Evolutionary conservation across 1,139 yeast genomes (phyloP), one percentile per base, ranked within the genome.

Genomic region (Wickerhamiella infanticola): DNA sequence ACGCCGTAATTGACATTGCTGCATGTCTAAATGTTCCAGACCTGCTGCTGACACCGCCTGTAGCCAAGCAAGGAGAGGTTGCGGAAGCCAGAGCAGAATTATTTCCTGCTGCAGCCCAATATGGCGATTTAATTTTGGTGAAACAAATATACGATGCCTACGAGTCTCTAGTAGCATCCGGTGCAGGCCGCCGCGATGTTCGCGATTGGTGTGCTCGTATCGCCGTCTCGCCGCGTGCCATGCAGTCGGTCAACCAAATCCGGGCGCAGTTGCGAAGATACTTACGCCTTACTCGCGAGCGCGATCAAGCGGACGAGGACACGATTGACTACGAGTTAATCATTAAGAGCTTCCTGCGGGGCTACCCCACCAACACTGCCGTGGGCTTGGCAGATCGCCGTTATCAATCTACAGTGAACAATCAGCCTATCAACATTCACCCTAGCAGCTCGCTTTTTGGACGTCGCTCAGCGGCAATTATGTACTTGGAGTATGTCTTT

Each of bases 311-410:
- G 24, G 49, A 46, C 37, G 48, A 41, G 24, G 45, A 49, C 13
- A 40, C 47, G 7, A 45, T 25, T 9, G 79, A 79, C 52, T 72
- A 80, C 40, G 74, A 81, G 11, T 61, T 67, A 2, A 69, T 90
- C 4, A 65, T 90, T 46, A 83, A 83, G 59, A 58, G 66, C 45
- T 93, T 93, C 62, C 65, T 93, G 41, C 70, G 73, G 42, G 98
- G 99, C 0, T 90, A 73, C 56, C 72, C 84, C 31, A 73, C 80
- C 47, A 88, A 90, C 60, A 80, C 95, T 0, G 98, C 98, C 0
- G 77, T 90, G 23, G 94, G 96, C 5, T 77, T 84, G 77, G 95
- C 98, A 0, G 98, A 93, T 61, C 72, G 96, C 56, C 81, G 95
- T 3, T 93, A 81, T 64, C 72, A 94, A 58, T 86, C 97, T 0